Base-by-base conservation (phyloP, 306 rosid genomes). In the Morella rubra region DNA sequence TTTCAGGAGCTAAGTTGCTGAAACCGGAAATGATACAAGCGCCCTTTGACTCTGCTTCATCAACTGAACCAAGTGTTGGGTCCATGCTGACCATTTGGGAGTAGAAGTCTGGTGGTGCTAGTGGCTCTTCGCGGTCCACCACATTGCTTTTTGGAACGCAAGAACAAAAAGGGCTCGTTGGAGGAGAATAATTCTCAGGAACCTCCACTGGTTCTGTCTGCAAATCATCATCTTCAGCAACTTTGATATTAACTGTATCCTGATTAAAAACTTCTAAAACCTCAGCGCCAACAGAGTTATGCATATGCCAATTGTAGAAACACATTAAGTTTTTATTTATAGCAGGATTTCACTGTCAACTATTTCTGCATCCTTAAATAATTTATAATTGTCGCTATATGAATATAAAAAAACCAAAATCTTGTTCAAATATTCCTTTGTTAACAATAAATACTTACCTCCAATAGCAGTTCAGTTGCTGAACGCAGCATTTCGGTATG, bases 361-460 rank as follows among this genome's bases (percentile, higher is more conserved):
- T 15, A 41, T 55, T 20, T 47, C 41, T 18, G 53, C 1, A 44
- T 52, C 40, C 24, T 18, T 59, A n/a, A 56, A 56, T 42, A 50
- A 68, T 41, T 61, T 54, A 19, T 12, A 65, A 67, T 5, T 32
- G 62, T 47, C 55, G 18, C 40, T 78, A 50, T 3, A 60, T 7
- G 53, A 49, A 11, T n/a, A 76, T 53, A 77, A 8, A 24, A 76
- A 61, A 77, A 8, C 55, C 41, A 14, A 22, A 66, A 52, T 40
- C 51, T 16, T 75, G 47, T 44, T 60, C 7, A 41, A 53, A 16
- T 10, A 7, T 15, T 56, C 19, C 15, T 46, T 32, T 41, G 8
- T 68, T n/a, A 7, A 22, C 42, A 47, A 24, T 49, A 66, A 66
- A 64, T 45, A 49, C 19, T 77, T 85, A 93, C 98, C 97, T 84